Percentiles rank a stretch among this genome's conserved stretches.
Evolutionary conservation across 2,329 filamentous ascomycete genomes (phyloP).

Genomic region (Hymenotorrendiella dingleyae): DNA sequence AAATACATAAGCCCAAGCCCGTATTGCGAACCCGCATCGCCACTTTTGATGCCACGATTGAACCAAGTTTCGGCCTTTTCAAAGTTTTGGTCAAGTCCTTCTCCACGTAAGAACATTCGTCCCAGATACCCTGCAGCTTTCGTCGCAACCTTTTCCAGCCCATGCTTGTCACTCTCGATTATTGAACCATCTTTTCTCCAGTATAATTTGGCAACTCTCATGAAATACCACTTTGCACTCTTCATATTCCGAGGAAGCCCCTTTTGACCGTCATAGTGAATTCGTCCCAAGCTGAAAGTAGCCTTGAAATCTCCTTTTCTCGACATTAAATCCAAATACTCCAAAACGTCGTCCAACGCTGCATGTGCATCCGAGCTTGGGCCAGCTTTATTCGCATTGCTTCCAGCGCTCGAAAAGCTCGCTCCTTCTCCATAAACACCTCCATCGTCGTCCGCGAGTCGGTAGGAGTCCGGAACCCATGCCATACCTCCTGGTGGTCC

Average conservation of each 20-base stretch:
- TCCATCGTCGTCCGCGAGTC: conserved; percentile 83
- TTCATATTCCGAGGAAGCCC: conserved; percentile 55
- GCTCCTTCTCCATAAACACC: conserved; percentile 95
- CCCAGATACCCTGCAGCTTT: conserved; percentile 68
- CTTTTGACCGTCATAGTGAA: conserved; percentile 64
- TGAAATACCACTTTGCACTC: conserved; percentile 62
- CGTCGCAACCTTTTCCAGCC: conserved; percentile 58
- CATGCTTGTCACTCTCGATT: conserved; percentile 46
- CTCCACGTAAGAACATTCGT: conserved; percentile 65
- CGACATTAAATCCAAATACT: conserved; percentile 75
- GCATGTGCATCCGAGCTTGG: conserved; percentile 76
- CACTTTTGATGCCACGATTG: conserved; percentile 54
- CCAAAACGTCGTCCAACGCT: conserved; percentile 86
- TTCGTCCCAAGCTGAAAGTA: conserved; percentile 61
- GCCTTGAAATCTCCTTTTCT: conserved; percentile 67
- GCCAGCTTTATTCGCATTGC: conserved; percentile 68
- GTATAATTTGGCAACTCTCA: conserved; percentile 59
- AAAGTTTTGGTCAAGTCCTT: conserved; percentile 62
- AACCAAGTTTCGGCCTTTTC: conserved; percentile 63
- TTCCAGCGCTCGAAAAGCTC: conserved; percentile 80
- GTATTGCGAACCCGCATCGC: conserved; percentile 64
- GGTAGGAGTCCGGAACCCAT: conserved; percentile 71
- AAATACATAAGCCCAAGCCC: conserved; percentile 66
- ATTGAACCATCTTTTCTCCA: conserved; percentile 62
- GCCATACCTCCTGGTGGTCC: conserved; percentile 83